These are phyloP conservation scores for Coprinopsis cinerea DNA, from an alignment of 768 basidiomycete genomes.

Conservation along the genomic window DNA sequence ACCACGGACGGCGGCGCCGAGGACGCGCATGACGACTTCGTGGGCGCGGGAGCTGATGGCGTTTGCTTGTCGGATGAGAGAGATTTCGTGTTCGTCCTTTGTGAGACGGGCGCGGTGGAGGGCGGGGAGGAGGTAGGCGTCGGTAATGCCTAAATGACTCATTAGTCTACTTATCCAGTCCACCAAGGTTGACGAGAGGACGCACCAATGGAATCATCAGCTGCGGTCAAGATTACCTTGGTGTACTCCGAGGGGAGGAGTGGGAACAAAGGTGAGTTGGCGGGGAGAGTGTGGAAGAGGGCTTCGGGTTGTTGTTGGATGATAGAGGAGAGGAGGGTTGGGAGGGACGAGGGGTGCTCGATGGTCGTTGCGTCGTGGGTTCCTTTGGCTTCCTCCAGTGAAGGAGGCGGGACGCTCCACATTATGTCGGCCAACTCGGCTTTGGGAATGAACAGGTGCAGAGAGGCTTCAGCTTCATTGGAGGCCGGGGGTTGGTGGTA, in stretches of 20 bases:
- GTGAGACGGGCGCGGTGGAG: constrained; percentile 77
- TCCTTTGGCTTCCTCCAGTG: constrained; percentile 43
- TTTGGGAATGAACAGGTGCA: constrained; percentile 79
- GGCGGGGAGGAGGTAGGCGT: constrained; percentile 65
- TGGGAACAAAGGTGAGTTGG: constrained; percentile 47
- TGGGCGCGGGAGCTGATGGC: constrained; percentile 86
- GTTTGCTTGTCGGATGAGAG: constrained; percentile 72
- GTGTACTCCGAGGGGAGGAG: constrained; percentile 38
- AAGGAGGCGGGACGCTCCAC: constrained; percentile 84
- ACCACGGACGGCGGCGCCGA: constrained; percentile 67
- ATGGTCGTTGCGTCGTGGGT: constrained; percentile 59
- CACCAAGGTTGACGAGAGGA: no score
- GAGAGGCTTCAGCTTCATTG: no score
- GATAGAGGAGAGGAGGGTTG: constrained; percentile 38
- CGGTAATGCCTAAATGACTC: no score
- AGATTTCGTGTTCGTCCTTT: constrained; percentile 73
- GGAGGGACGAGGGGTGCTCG: constrained; percentile 42
- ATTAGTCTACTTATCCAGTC: no score
- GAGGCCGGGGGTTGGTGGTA: constrained; percentile 43
- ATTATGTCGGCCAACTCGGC: constrained; percentile 68
- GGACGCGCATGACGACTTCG: constrained; percentile 85
- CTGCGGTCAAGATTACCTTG: constrained; percentile 26
- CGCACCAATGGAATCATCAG: constrained; percentile 28
- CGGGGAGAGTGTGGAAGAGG: constrained; percentile 62
- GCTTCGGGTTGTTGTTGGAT: constrained; percentile 47